Evolutionary conservation across 2,329 filamentous ascomycete genomes (phyloP), one percentile per base, ranked within the genome.

Genomic region (Cercospora beticola): DNA sequence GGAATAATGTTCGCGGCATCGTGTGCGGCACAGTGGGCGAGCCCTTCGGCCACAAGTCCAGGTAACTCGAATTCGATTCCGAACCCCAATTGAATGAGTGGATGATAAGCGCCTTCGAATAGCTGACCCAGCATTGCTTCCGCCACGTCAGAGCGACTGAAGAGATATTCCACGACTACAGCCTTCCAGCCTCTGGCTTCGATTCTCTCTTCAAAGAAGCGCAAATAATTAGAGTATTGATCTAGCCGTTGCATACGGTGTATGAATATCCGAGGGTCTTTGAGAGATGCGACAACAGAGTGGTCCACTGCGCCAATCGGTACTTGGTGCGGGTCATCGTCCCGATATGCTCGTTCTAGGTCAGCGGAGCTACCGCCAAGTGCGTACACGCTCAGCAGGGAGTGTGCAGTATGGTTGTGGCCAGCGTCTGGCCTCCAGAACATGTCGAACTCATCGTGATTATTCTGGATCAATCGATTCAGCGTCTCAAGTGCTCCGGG

Each of bases 41-140:
- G 86, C 0, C 83, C 92, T 79, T 93, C 87, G 8, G 92, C 92
- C 23, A 96, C 84, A 67, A 96, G 88, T 56, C 90, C 90, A 3
- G 92, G 92, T 76, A 95, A 92, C 12, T 85, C 78, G 82, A 92
- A 96, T 77, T 96, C 92, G 46, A 96, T 77, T 6, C 90, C 93
- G 76, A 92, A 96, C 58, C 92, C 90, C 28, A 95, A 85, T 76
- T 96, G 92, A 70, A 97, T 93, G 8, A 94, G 81, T 2, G 92
- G 92, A 75, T 96, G 92, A 3, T 93, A 72, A 69, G 93, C 85
- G 0, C 90, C 89, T 21, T 84, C 85, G 75, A 87, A 92, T 74
- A 94, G 80, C 26, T 92, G 84, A 2, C 83, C 82, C 3, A 93
- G 81, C 82, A 97, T 81, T 70, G 89, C 87, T 40, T 92, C 86